phyloP scores from a whole-genome alignment of 2,329 filamentous ascomycete genomes.

The Ascocoryne sarcoides region DNA sequence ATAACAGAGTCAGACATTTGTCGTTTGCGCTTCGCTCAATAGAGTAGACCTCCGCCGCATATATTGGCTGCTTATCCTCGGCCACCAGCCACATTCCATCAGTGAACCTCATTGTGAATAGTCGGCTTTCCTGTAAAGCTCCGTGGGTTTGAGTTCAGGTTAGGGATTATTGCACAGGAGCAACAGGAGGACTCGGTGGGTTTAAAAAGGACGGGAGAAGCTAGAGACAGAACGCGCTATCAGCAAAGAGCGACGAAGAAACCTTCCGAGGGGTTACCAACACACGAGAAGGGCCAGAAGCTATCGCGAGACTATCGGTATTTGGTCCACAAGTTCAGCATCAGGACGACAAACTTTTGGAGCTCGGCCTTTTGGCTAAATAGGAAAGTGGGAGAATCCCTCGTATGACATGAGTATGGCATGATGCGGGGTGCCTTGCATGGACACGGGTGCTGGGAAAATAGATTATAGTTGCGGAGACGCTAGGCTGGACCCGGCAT shows the following conservation, averaged over 20 bases:
- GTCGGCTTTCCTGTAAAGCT: too few species aligned
- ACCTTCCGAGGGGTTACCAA: background rate
- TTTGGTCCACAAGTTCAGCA: background rate
- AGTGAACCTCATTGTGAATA: slow-evolving; percentile 47
- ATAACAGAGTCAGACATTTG: slow-evolving; percentile 44
- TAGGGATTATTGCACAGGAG: too few species aligned
- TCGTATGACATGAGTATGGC: background rate
- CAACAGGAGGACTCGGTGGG: too few species aligned
- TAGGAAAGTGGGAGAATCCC: background rate
- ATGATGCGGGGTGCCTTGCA: background rate
- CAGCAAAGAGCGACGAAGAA: background rate
- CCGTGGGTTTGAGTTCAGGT: too few species aligned
- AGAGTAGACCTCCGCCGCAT: slow-evolving; percentile 56
- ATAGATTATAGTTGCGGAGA: too few species aligned
- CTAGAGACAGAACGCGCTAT: too few species aligned
- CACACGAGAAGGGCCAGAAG: background rate
- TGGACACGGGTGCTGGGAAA: too few species aligned
- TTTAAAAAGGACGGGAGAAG: too few species aligned
- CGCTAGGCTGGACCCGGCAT: too few species aligned
- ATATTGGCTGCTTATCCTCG: slow-evolving; percentile 51
- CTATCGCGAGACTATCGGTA: background rate
- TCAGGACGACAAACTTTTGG: background rate
- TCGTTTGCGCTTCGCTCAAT: slow-evolving; percentile 35
- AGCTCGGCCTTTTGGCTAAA: background rate
- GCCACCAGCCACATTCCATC: slow-evolving; percentile 61